Conservation (phyloP, 148 eudicot species). For the Polygonum maritimum region DNA sequence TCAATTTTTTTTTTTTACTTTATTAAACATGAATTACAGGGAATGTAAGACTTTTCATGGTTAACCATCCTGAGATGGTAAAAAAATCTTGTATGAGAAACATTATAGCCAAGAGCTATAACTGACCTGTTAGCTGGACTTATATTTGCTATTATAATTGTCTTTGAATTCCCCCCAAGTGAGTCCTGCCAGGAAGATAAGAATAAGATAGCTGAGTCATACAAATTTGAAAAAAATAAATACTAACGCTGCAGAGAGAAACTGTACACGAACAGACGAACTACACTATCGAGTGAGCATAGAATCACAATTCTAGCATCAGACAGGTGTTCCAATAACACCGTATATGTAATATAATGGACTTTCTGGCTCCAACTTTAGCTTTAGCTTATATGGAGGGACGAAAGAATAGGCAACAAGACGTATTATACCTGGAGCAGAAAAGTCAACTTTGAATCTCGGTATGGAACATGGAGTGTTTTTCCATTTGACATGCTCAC, state of each 20-base stretch:
- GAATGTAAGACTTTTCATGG: not conserved
- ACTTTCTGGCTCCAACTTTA: not conserved
- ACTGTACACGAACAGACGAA: not conserved
- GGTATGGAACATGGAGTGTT: conserved; percentile 88
- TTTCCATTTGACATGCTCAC: conserved; percentile 85
- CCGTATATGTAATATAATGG: not conserved
- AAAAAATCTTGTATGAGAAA: not conserved
- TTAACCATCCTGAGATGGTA: not conserved
- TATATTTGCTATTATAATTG: conserved; percentile 86
- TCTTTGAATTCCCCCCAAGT: conserved; percentile 95
- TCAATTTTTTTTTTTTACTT: not conserved
- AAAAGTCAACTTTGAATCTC: conserved; percentile 98
- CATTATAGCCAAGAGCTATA: not conserved
- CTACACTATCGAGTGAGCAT: not conserved
- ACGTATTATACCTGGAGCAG: conserved; percentile 68
- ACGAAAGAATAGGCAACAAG: not conserved
- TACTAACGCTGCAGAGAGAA: not conserved
- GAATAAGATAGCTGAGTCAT: not conserved
- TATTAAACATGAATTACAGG: not conserved
- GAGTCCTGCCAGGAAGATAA: conserved; percentile 56
- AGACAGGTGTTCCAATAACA: not conserved
- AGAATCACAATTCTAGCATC: not conserved
- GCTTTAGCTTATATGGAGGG: not conserved
- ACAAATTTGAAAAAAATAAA: not conserved
- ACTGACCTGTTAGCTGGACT: conserved; percentile 90